phyloP scores from a whole-genome alignment of 345 rosid genomes.

The rapeseed (Brassica napus) region Da-Ae NC_063435.1:25786501-25787000 shows the following conservation, averaged over 20 bases:
- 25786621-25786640: slow-evolving; percentile 31
- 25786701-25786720: slow-evolving; percentile 10
- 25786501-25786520: slow-evolving; percentile 55
- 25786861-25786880: slow-evolving; percentile 10
- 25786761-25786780: background rate
- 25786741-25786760: background rate
- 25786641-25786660: slow-evolving; percentile 23
- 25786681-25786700: slow-evolving; percentile 33
- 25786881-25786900: slow-evolving; percentile 5
- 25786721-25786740: background rate
- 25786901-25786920: slow-evolving; percentile 19
- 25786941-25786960: background rate
- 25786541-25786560: slow-evolving; percentile 44
- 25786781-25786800: background rate
- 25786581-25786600: slow-evolving; percentile 18
- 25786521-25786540: slow-evolving; percentile 22
- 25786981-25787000: background rate
- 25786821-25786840: slow-evolving; percentile 6
- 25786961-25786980: background rate
- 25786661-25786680: background rate
- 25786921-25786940: slow-evolving; percentile 24
- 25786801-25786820: slow-evolving; percentile 15
- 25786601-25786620: slow-evolving; percentile 37
- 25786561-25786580: slow-evolving; percentile 38
- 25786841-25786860: background rate